These are phyloP conservation scores for Pseudogymnoascus sp. DNA, from an alignment of 2,329 filamentous ascomycete species.

Conservation along the genomic window DNA sequence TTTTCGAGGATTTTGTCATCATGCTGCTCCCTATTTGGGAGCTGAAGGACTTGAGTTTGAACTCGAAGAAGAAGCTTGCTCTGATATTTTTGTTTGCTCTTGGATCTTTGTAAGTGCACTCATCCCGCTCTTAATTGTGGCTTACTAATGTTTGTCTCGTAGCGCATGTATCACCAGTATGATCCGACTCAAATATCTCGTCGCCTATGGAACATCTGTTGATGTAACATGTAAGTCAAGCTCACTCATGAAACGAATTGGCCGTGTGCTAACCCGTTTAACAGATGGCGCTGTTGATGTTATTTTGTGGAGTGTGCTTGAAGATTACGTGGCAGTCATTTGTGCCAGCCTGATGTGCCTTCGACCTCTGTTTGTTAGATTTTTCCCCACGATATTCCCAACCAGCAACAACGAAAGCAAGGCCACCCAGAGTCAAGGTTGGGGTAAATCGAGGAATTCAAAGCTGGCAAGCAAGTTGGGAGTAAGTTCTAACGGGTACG, in stretches of 20 bases:
- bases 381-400: background rate
- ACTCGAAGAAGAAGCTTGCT: conserved; percentile 57
- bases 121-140: too few relatives aligned
- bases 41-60: conserved; percentile 53
- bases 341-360: conserved; percentile 37
- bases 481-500: background rate
- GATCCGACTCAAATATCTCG: conserved; percentile 56
- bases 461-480: background rate
- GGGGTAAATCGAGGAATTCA: background rate
- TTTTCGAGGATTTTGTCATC: conserved; percentile 59
- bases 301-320: conserved; percentile 30
- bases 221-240: conserved; percentile 20
- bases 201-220: conserved; percentile 16
- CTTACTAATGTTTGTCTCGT: conserved; percentile 11
- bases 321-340: conserved; percentile 33
- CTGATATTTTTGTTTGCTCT: conserved; percentile 59
- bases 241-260: background rate
- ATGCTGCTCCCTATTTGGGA: conserved; percentile 59
- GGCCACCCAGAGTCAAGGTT: background rate
- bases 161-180: conserved; percentile 46
- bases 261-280: background rate
- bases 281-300: conserved; percentile 27
- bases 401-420: background rate
- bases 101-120: conserved; percentile 50
- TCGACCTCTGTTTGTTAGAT: conserved; percentile 30